A percentile compares a stretch with the other conserved stretches of the same genome.
Evolutionary conservation across 2,329 filamentous ascomycete genomes (phyloP).

Genomic region (Hymenoscyphus fructigenus): DNA sequence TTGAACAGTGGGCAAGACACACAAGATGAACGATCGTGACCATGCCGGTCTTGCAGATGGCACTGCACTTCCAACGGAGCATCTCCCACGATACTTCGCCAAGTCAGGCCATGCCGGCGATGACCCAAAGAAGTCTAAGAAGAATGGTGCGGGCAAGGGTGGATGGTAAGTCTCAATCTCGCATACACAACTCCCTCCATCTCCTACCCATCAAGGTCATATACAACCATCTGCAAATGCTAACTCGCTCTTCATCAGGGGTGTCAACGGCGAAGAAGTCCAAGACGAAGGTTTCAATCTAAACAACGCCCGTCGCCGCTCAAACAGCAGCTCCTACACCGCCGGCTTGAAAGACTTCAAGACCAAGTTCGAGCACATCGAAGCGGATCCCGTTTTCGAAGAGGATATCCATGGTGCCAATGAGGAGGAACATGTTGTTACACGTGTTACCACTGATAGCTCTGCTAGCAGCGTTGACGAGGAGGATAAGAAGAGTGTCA

Average conservation of each 20-base stretch:
- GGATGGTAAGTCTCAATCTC: constrained; percentile 71
- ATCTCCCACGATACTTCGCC: constrained; percentile 88
- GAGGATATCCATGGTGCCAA: constrained; percentile 73
- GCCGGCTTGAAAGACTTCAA: constrained; percentile 76
- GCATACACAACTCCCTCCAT: not conserved
- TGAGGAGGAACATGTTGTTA: constrained; percentile 27
- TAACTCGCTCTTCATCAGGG: constrained; percentile 56
- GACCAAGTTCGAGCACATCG: constrained; percentile 93
- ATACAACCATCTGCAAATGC: constrained; percentile 27
- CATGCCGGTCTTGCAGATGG: constrained; percentile 77
- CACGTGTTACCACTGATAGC: constrained; percentile 36
- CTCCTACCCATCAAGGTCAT: not conserved
- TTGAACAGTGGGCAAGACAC: constrained; percentile 85
- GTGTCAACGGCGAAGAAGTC: constrained; percentile 77
- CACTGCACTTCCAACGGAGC: constrained; percentile 62
- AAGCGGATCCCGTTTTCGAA: constrained; percentile 89
- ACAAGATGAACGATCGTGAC: constrained; percentile 91
- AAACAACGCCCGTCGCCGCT: constrained; percentile 83
- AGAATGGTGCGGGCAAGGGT: constrained; percentile 87
- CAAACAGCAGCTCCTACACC: constrained; percentile 80
- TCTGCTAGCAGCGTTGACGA: constrained; percentile 36
- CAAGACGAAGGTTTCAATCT: constrained; percentile 82
- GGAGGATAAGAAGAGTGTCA: constrained; percentile 43
- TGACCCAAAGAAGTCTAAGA: constrained; percentile 94
- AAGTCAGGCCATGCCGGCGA: constrained; percentile 78